Evolutionary conservation across 345 rosid genomes (phyloP).

Genomic region (Viola odorata): DNA sequence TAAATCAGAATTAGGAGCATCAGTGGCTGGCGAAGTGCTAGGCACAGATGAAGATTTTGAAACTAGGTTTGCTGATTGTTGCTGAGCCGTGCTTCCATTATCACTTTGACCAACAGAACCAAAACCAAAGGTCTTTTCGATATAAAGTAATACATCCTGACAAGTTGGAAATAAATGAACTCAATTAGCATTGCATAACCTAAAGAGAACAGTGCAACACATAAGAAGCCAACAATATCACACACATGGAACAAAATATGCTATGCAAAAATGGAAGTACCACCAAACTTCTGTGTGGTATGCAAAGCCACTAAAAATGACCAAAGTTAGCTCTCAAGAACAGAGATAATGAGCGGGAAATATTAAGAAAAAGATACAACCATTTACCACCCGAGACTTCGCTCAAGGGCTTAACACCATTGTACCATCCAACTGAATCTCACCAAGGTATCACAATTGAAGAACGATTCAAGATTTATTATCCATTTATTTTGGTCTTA

Average conservation of each 20-base stretch:
- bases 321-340: no score
- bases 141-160: slow-evolving; percentile 74
- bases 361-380: not conserved
- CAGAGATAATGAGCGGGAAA: no score
- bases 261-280: no score
- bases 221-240: no score
- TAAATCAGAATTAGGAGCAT: slow-evolving; percentile 60
- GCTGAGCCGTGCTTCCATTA: slow-evolving; percentile 45
- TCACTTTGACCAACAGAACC: slow-evolving; percentile 58
- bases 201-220: no score
- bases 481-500: no score
- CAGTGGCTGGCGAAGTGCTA: slow-evolving; percentile 48
- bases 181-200: not conserved
- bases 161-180: slow-evolving; percentile 11
- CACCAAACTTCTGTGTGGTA: no score
- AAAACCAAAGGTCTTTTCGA: slow-evolving; percentile 71
- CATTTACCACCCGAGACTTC: not conserved
- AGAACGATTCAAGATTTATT: not conserved
- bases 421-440: not conserved
- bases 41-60: slow-evolving; percentile 59
- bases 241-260: no score
- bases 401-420: not conserved
- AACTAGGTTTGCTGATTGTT: slow-evolving; percentile 54
- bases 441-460: not conserved
- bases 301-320: no score